Evolutionary conservation across 2,329 filamentous ascomycete genomes (phyloP).

Genomic region (Phyllosticta ampelicida): DNA sequence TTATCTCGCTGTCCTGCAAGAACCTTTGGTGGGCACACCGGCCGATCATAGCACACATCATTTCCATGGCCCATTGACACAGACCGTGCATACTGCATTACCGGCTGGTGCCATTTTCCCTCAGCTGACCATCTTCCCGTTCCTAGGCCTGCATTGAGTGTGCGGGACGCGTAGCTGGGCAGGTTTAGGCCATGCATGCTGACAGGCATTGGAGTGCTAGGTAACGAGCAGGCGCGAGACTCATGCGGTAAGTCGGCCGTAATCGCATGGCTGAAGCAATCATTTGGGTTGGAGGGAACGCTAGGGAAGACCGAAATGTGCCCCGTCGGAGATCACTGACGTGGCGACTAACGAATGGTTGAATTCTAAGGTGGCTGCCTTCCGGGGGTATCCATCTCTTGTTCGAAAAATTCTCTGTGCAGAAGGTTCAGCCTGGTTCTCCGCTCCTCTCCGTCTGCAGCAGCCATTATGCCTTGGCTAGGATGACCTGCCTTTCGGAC

Average conservation of each 20-base stretch:
- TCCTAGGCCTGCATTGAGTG: slow-evolving; percentile 28
- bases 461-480: slow-evolving; percentile 19
- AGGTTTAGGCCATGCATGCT: slow-evolving; percentile 29
- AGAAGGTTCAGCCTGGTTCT: slow-evolving; percentile 21
- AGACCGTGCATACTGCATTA: slow-evolving; percentile 29
- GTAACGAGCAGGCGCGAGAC: slow-evolving; percentile 32
- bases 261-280: slow-evolving; percentile 35
- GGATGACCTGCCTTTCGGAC: slow-evolving; percentile 22
- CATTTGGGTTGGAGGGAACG: slow-evolving; percentile 31
- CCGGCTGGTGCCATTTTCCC: slow-evolving; percentile 21
- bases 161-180: slow-evolving; percentile 30
- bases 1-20: slow-evolving; percentile 36
- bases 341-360: slow-evolving; percentile 39
- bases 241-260: slow-evolving; percentile 33
- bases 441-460: slow-evolving; percentile 20
- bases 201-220: slow-evolving; percentile 31
- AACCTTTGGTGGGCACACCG: slow-evolving; percentile 22
- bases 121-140: slow-evolving; percentile 31
- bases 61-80: slow-evolving; percentile 24
- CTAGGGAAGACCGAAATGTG: slow-evolving; percentile 37
- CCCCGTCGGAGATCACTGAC: slow-evolving; percentile 43
- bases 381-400: slow-evolving; percentile 27
- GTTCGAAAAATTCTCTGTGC: slow-evolving; percentile 18
- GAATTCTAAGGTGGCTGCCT: slow-evolving; percentile 27
- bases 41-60: slow-evolving; percentile 27